These are phyloP conservation scores for Rhinocladiella mackenziei DNA, from an alignment of 2,329 filamentous ascomycete genomes.

Conservation along the genomic window DNA sequence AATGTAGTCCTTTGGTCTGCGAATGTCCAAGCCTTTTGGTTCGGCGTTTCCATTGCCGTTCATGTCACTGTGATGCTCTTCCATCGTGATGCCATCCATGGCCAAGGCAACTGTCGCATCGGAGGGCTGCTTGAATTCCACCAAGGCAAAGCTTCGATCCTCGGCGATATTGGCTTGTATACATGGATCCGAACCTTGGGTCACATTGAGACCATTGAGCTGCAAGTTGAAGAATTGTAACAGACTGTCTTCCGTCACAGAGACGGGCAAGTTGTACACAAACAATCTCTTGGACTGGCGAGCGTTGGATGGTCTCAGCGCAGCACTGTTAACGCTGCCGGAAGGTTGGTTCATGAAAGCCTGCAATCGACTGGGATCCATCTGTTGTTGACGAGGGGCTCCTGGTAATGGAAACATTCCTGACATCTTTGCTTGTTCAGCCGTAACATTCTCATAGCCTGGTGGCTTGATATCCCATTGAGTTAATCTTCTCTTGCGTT, in stretches of 20 bases:
- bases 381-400: slow-evolving; percentile 87
- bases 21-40: slow-evolving; percentile 63
- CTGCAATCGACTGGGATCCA: slow-evolving; percentile 90
- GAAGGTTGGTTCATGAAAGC: slow-evolving; percentile 91
- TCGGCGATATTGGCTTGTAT: slow-evolving; percentile 75
- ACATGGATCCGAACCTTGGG: slow-evolving; percentile 79
- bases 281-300: slow-evolving; percentile 91
- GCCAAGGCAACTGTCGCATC: slow-evolving; percentile 91
- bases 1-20: slow-evolving; percentile 94
- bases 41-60: slow-evolving; percentile 52
- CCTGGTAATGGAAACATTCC: slow-evolving; percentile 98
- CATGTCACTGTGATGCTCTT: slow-evolving; percentile 55
- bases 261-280: slow-evolving; percentile 72
- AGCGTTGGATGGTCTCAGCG: slow-evolving; percentile 86
- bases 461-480: slow-evolving; percentile 99
- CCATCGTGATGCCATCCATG: slow-evolving; percentile 85
- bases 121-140: slow-evolving; percentile 83
- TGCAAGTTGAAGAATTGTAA: slow-evolving; percentile 91
- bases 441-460: slow-evolving; percentile 96
- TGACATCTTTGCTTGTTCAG: slow-evolving; percentile 96
- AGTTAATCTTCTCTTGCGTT: slow-evolving; percentile 86
- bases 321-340: slow-evolving; percentile 48
- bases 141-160: slow-evolving; percentile 73
- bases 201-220: slow-evolving; percentile 91
- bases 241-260: slow-evolving; percentile 70